Base-by-base conservation (phyloP, 352 stramenopile genomes). In the Nothophytophthora sp. region DNA sequence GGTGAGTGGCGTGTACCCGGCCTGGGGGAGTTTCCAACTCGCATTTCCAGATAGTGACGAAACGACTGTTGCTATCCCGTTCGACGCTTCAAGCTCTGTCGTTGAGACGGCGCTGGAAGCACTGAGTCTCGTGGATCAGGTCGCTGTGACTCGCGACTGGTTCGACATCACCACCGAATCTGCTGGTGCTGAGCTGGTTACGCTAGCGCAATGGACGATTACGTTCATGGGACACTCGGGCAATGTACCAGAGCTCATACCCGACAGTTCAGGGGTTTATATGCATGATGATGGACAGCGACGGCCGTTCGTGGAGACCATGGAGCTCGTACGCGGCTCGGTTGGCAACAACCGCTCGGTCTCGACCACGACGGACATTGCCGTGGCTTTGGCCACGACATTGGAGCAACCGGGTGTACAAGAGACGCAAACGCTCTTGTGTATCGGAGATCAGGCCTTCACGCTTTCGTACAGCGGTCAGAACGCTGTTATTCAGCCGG, bases 21-120 rank as follows among this genome's bases (percentile, higher is more conserved):
- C 94, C 1, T 97, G 86, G 85, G 92, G 92, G 0, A 82, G 68
- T 8, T 98, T 97, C 57, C 71, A 50, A 1, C 55, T 98, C 0
- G 47, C 50, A 3, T 74, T 85, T 19, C 61, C 68, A 18, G 73
- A 70, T 11, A 64, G 64, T 34, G 70, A 40, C 2, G 73, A 86
- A 43, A 44, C 50, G 1, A 97, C 89, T 0, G 28, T 46, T 0
- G 47, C 43, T 9, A 62, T 98, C 16, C 67, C 65, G 9, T 93
- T 94, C 43, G 76, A 96, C 34, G 87, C 85, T 3, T 70, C 68
- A 9, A 59, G 51, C 1, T 40, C 52, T 7, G 45, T 53, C 2
- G 48, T 98, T 1, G 51, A 93, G 22, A 54, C 38, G 24, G 85
- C 87, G 0, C 63, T 99, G 4, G 79, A 97, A 40, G 63, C 55